Conservation (phyloP, 106 monocot genomes). For the Dendrobium nobile region DNA sequence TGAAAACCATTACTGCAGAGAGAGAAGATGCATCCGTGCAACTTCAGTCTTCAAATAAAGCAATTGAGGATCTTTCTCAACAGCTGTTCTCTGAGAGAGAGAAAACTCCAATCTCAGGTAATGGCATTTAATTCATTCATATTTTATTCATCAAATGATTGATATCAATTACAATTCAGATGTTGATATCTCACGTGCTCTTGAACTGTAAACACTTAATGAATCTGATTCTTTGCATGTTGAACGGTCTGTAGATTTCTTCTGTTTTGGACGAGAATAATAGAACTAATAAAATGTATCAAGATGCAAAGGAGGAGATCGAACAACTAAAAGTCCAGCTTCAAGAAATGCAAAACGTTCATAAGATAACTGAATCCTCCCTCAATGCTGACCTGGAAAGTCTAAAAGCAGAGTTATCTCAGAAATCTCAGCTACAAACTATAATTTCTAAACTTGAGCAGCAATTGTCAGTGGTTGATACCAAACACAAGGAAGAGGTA, state of each 20-base stretch:
- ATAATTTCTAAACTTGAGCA: constrained; percentile 38
- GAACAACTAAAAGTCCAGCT: constrained; percentile 31
- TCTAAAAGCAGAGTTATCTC: constrained; percentile 33
- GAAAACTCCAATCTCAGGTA: constrained; percentile 64
- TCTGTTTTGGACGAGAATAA: constrained; percentile 57
- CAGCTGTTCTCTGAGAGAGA: constrained; percentile 40
- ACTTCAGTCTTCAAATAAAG: constrained; percentile 34
- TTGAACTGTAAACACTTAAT: not conserved
- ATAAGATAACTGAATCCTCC: constrained; percentile 33
- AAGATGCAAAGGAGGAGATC: constrained; percentile 56
- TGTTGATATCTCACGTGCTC: not conserved
- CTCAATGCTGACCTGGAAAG: constrained; percentile 28
- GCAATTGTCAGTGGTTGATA: constrained; percentile 28
- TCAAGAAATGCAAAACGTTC: constrained; percentile 41
- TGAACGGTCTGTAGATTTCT: constrained; percentile 41
- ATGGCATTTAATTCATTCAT: not conserved
- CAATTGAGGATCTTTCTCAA: constrained; percentile 37
- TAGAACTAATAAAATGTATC: constrained; percentile 34
- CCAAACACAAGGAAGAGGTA: constrained; percentile 55
- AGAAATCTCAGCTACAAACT: constrained; percentile 37
- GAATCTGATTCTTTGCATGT: not conserved
- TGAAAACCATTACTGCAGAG: constrained; percentile 36
- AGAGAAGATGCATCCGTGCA: constrained; percentile 39
- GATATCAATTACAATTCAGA: not conserved
- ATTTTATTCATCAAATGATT: not conserved